These are phyloP conservation scores for Saprolegnia parasitica DNA, from an alignment of 352 stramenopile genomes.

Conservation along the genomic window DNA sequence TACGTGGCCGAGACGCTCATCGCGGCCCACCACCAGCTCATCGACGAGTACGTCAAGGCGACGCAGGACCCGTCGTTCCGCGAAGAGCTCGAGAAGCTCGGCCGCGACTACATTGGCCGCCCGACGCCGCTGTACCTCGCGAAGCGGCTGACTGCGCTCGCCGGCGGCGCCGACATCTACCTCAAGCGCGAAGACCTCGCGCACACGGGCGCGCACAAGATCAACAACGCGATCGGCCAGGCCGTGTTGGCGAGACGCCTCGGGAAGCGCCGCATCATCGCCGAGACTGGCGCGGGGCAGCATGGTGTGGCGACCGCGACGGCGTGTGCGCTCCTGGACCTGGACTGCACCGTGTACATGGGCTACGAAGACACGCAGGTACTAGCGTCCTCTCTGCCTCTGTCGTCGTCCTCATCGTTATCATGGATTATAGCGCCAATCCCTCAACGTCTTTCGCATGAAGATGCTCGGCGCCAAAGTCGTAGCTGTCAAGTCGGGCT, in stretches of 20 bases:
- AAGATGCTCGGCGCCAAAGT: conserved; percentile 99
- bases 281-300: conserved; percentile 97
- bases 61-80: conserved; percentile 94
- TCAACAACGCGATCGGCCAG: conserved; percentile 98
- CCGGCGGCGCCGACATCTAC: conserved; percentile 94
- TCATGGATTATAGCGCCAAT: conserved; percentile 83
- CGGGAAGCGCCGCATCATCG: conserved; percentile 97
- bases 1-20: conserved; percentile 98
- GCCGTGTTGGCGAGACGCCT: conserved; percentile 93
- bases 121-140: conserved; percentile 97
- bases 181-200: conserved; percentile 98
- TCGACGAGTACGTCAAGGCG: conserved; percentile 89
- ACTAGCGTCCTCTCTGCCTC: not conserved
- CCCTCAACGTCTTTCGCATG: conserved; percentile 99
- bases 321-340: conserved; percentile 92
- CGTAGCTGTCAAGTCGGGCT: conserved; percentile 94
- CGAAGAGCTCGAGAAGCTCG: conserved; percentile 94
- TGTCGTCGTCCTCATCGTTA: not conserved
- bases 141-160: conserved; percentile 91
- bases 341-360: conserved; percentile 99
- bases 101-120: conserved; percentile 88
- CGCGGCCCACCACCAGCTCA: conserved; percentile 94
- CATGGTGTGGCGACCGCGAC: conserved; percentile 98
- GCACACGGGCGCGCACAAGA: conserved; percentile 98
- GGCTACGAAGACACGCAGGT: conserved; percentile 93